Evolutionary conservation across 441 rosid genomes (phyloP), one percentile per base, ranked within the genome.

Genomic region (Populus trichocarpa): DNA sequence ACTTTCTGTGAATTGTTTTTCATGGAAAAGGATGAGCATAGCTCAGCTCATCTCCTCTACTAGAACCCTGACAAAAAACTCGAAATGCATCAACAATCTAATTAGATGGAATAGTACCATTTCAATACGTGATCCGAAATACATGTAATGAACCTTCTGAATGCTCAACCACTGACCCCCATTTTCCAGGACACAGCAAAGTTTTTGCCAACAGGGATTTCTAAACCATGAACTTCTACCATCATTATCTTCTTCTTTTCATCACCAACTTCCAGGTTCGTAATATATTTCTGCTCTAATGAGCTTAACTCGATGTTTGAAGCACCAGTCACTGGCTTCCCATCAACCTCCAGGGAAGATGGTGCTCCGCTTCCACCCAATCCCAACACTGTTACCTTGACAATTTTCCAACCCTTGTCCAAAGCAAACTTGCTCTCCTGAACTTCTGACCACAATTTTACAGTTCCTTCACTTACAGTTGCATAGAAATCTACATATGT

Each of bases 381-480:
- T 69, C 99, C 99, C 83, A 91, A 78, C 71, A 92, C 93, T 2
- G 84, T 80, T 16, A 94, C 79, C 82, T 86, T 91, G 85, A 88
- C 89, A 28, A 96, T 85, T 2, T 85, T 77, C 98, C 90, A 93
- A 9, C 97, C 98, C 72, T 92, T 91, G 38, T 83, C 81, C 71
- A 94, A 83, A 1, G 98, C 98, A 82, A 84, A 94, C 77, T 93
- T 85, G 12, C 93, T 90, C 75, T 94, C 92, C 75, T 87, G 85
- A 40, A 96, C 97, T 26, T 90, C 74, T 3, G 98, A 94, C 98
- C 99, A 96, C 71, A 94, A 77, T 82, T 90, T 93, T 81, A 93
- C 90, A 2, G 77, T 83, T 57, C 98, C 95, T 8, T 90, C 46
- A 42, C 80, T 86, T 0, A 86, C 53, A 3, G 90, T 87, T 12